Evolutionary conservation across 805 yeast species (phyloP).

Genomic region (Pichia californica): DNA sequence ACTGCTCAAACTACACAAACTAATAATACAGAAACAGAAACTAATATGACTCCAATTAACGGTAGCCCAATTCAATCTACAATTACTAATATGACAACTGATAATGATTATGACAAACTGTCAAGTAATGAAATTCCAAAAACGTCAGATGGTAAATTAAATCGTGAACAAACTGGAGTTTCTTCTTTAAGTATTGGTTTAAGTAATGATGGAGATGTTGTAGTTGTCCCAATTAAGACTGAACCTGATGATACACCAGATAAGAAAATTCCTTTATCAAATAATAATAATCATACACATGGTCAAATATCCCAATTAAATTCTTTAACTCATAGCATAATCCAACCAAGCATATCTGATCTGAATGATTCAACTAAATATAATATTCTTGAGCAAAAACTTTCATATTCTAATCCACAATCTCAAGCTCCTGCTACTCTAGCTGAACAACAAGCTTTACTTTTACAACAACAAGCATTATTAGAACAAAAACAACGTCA

Average conservation of each 20-base stretch:
- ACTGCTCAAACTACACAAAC: constrained; percentile 16
- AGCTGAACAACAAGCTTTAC: constrained; percentile 11
- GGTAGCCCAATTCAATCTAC: constrained; percentile 1
- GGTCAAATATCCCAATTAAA: constrained; percentile 2
- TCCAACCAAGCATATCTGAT: not conserved
- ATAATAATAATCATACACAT: not conserved
- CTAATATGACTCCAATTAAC: not conserved
- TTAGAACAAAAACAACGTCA: constrained; percentile 15
- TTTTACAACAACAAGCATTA: constrained; percentile 13
- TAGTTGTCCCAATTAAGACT: constrained; percentile 10
- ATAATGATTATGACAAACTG: not conserved
- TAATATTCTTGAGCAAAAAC: not conserved
- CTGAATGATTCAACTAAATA: not conserved
- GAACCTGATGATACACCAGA: not conserved
- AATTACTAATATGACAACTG: not conserved
- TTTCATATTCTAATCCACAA: not conserved
- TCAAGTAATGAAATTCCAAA: not conserved
- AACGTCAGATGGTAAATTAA: not conserved
- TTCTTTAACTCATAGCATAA: not conserved
- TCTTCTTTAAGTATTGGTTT: constrained; percentile 8
- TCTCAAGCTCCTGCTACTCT: constrained; percentile 1
- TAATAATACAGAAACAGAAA: constrained; percentile 13
- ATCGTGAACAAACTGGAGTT: constrained; percentile 3
- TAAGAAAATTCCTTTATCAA: not conserved
- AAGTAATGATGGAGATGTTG: constrained; percentile 7